These are phyloP conservation scores for Aspergillus neoniger DNA, from an alignment of 2,329 filamentous ascomycete genomes.

Conservation along the genomic window DNA sequence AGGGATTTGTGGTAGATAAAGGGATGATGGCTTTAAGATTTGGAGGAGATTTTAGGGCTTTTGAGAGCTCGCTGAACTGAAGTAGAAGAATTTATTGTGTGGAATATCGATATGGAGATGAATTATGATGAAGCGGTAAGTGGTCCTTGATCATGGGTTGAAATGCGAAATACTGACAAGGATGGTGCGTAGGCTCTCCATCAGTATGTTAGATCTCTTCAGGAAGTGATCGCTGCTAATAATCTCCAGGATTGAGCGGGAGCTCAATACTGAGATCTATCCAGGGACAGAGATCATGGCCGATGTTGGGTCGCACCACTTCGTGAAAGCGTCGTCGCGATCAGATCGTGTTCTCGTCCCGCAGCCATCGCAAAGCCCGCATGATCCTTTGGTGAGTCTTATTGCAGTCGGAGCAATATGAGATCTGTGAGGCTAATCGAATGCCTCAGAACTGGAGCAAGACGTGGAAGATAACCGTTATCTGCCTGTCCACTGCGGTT, in stretches of 20 bases:
- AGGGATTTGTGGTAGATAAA: no score
- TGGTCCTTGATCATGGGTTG: not conserved
- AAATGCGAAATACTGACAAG: not conserved
- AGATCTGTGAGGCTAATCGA: not conserved
- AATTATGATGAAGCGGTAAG: slow-evolving; percentile 48
- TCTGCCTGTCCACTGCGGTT: slow-evolving; percentile 49
- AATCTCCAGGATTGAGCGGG: slow-evolving; percentile 52
- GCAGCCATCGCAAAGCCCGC: slow-evolving; percentile 50
- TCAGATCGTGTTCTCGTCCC: slow-evolving; percentile 52
- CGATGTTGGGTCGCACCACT: slow-evolving; percentile 64
- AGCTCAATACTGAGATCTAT: slow-evolving; percentile 56
- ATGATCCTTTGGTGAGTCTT: slow-evolving; percentile 47
- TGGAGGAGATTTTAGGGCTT: not conserved
- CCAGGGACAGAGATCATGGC: slow-evolving; percentile 63
- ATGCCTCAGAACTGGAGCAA: slow-evolving; percentile 48
- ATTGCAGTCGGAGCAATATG: not conserved
- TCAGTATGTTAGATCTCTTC: slow-evolving; percentile 20
- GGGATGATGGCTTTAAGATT: not conserved
- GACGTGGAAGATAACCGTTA: slow-evolving; percentile 53
- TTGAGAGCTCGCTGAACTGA: no score
- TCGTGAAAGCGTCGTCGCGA: slow-evolving; percentile 56
- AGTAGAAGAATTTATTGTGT: not conserved
- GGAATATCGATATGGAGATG: slow-evolving; percentile 47
- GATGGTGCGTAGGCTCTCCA: slow-evolving; percentile 22
- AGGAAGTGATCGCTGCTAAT: slow-evolving; percentile 19